Conservation (phyloP, 176 grass and related monocot genomes). For the Dactylis glomerata region DNA sequence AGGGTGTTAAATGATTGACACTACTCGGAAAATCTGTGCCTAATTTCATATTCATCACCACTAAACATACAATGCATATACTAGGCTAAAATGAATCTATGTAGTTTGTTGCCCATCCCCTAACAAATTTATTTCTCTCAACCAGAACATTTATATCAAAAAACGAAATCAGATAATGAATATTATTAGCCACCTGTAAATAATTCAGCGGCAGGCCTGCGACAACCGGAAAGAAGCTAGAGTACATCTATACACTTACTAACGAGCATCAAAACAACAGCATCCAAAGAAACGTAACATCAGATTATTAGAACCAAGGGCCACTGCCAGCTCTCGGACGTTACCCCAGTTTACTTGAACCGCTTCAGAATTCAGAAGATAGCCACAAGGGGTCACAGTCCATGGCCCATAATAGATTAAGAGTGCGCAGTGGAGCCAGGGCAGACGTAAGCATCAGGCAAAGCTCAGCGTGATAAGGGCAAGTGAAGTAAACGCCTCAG, state of each 20-base stretch:
- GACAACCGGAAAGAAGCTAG: not conserved
- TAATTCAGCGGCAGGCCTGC: not conserved
- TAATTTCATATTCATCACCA: too few species aligned
- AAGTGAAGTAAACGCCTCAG: conserved; percentile 31
- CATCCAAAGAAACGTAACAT: not conserved
- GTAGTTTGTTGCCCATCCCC: too few species aligned
- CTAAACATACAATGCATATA: too few species aligned
- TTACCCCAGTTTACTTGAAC: not conserved
- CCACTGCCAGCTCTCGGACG: not conserved
- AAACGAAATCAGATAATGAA: too few species aligned
- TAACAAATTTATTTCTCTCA: too few species aligned
- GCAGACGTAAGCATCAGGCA: not conserved
- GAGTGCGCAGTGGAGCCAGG: conserved; percentile 1
- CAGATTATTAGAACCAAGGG: not conserved
- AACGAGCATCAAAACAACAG: not conserved
- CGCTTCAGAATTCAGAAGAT: not conserved
- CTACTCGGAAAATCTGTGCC: too few species aligned
- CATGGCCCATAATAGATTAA: not conserved
- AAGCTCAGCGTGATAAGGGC: not conserved
- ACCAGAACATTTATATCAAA: too few species aligned
- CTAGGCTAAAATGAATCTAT: too few species aligned
- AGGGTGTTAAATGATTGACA: too few species aligned
- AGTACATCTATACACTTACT: not conserved
- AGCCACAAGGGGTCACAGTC: not conserved
- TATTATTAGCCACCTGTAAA: not conserved